Evolutionary conservation across 257 asterid species (phyloP), one percentile per base, ranked within the genome.

Genomic region (Jasminum sambac): DNA sequence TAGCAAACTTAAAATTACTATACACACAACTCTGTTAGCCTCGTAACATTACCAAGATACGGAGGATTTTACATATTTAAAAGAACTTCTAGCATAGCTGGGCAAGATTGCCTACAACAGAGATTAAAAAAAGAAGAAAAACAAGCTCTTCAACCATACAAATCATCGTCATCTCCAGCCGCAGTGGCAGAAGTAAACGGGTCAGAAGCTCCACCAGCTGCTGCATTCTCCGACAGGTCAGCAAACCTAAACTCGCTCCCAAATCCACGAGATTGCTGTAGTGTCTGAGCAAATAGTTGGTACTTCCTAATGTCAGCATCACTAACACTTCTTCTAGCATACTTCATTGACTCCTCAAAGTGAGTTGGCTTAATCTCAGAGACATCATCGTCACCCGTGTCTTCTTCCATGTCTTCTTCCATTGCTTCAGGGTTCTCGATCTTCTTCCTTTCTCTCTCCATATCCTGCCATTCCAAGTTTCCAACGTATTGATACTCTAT

Each of bases 381-480:
- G 7, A 75, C 85, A 19, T 79, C 86, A 57, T 83, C 83, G 0
- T 6, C 61, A 14, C 36, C 36, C 36, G 12, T 61, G 24, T 83
- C 87, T 67, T 83, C 87, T 23, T 83, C 85, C 87, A 16, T 61
- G 24, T 83, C 87, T 67, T 83, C 87, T 23, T 83, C 85, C 87
- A 83, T 80, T 1, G 85, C 82, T 68, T 83, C 83, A 0, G 87
- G 83, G 37, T 80, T 69, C 17, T 74, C 81, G 4, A 66, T 58
- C 68, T 25, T 82, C 76, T 69, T 83, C 74, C 34, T 76, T 36
- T 83, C 87, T 16, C 77, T 78, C 74, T 83, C 81, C 11, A 83
- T 68, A 69, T 83, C 87, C 87, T 80, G 74, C 70, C 62, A 38
- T 43, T 37, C 12, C 67, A 34, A 63, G 8, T 43, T 34, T 30